Conservation (phyloP, 108 stramenopile genomes). For the Cyclotella kingstonii region DNA sequence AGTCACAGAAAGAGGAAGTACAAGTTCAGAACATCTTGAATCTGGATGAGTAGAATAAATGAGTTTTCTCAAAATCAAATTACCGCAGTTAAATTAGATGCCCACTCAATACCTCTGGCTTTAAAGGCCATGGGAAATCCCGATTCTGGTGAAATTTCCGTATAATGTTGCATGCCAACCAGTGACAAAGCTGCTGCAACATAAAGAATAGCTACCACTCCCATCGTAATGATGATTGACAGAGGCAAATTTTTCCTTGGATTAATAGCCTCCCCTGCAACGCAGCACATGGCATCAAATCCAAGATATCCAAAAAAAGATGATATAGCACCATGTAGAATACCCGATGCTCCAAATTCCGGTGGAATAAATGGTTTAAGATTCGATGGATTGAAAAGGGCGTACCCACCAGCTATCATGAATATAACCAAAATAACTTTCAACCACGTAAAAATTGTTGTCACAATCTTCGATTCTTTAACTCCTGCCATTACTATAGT, state of each 20-base stretch:
- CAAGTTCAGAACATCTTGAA: no score
- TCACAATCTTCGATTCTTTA: slow-evolving; percentile 63
- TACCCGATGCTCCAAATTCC: slow-evolving; percentile 55
- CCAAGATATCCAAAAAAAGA: slow-evolving; percentile 94
- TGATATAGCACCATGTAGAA: slow-evolving; percentile 68
- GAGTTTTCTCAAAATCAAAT: not conserved
- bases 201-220: slow-evolving; percentile 71
- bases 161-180: slow-evolving; percentile 74
- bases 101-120: slow-evolving; percentile 40
- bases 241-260: slow-evolving; percentile 73
- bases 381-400: slow-evolving; percentile 57
- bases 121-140: slow-evolving; percentile 52
- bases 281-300: slow-evolving; percentile 87
- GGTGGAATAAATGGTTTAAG: slow-evolving; percentile 60
- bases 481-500: slow-evolving; percentile 45
- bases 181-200: slow-evolving; percentile 73
- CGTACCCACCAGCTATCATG: slow-evolving; percentile 83
- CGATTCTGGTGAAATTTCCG: slow-evolving; percentile 44
- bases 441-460: slow-evolving; percentile 77
- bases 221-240: slow-evolving; percentile 73
- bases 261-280: slow-evolving; percentile 85
- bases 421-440: slow-evolving; percentile 81
- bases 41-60: not conserved
- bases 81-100: slow-evolving; percentile 39
- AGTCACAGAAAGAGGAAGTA: not conserved